Conservation (phyloP, 192 early-diverging fungal species). For the Coemansia sp. region DNA sequence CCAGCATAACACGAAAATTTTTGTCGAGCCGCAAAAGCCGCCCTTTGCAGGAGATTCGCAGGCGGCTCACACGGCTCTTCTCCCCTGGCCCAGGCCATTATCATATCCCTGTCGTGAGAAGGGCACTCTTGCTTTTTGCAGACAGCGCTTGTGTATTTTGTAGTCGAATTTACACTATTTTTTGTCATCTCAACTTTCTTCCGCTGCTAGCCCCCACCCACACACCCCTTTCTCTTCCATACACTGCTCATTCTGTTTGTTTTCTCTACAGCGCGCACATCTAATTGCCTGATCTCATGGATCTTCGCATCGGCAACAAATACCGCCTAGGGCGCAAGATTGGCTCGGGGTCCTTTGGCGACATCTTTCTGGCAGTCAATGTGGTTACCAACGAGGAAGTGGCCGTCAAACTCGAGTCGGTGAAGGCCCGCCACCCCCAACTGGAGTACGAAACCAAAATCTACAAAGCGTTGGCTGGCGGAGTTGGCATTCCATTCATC, state of each 20-base stretch:
- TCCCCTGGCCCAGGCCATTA: no score
- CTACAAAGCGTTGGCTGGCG: constrained; percentile 91
- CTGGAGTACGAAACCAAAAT: constrained; percentile 97
- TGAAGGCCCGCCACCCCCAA: constrained; percentile 94
- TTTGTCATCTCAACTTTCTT: background rate
- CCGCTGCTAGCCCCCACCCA: background rate
- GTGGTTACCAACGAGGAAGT: constrained; percentile 92
- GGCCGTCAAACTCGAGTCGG: constrained; percentile 94
- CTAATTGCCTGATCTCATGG: constrained; percentile 50
- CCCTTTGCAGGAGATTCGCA: background rate
- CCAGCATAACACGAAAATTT: background rate
- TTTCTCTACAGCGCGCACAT: constrained; percentile 2
- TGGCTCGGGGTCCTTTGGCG: constrained; percentile 96
- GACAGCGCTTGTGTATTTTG: no score
- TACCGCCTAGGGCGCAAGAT: constrained; percentile 94
- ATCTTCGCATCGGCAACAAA: constrained; percentile 89
- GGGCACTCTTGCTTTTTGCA: no score
- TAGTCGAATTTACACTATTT: no score
- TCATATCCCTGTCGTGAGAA: no score
- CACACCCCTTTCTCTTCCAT: background rate
- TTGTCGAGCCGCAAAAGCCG: background rate
- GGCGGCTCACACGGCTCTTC: constrained; percentile 1
- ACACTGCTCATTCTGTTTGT: background rate
- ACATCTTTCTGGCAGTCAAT: constrained; percentile 91
- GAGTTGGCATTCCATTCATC: constrained; percentile 86